Conservation (phyloP, 768 basidiomycete genomes). For the Amanita thiersii region DNA sequence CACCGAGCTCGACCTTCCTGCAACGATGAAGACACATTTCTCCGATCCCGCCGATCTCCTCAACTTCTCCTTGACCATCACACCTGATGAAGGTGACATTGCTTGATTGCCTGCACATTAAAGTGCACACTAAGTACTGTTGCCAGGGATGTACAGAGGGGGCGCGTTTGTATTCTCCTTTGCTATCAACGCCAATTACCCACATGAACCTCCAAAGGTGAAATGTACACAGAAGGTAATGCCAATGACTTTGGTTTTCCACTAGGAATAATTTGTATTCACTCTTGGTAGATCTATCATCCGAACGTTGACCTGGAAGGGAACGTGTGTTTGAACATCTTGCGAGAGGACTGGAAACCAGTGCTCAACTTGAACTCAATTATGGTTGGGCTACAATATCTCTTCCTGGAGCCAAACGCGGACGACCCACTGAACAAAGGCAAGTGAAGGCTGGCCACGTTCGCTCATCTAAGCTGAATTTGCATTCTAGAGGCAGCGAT, state of each 20-base stretch:
- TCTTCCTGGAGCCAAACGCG: conserved; percentile 97
- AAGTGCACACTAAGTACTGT: background rate
- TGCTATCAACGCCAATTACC: conserved; percentile 95
- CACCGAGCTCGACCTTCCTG: conserved; percentile 92
- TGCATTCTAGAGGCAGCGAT: conserved; percentile 77
- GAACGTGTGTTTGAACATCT: conserved; percentile 96
- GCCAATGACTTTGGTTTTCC: conserved; percentile 8
- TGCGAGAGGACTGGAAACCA: conserved; percentile 99
- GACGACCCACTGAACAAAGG: conserved; percentile 99
- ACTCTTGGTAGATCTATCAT: conserved; percentile 78
- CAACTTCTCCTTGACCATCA: conserved; percentile 93
- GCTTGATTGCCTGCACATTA: background rate
- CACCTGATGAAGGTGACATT: conserved; percentile 86
- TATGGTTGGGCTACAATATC: conserved; percentile 96
- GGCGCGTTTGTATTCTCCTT: conserved; percentile 93
- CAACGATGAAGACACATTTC: conserved; percentile 94
- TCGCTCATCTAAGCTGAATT: conserved; percentile 6
- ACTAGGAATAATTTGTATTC: conserved; percentile 4
- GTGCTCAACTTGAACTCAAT: conserved; percentile 96
- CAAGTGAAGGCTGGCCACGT: conserved; percentile 23
- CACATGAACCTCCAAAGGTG: conserved; percentile 98
- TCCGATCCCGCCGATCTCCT: conserved; percentile 90
- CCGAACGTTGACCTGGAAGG: conserved; percentile 98
- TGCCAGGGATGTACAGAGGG: conserved; percentile 94
- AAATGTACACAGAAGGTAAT: conserved; percentile 90